Evolutionary conservation across 371 early-diverging fungal genomes (phyloP).

Genomic region (Quaeritorhiza haematococci): DNA sequence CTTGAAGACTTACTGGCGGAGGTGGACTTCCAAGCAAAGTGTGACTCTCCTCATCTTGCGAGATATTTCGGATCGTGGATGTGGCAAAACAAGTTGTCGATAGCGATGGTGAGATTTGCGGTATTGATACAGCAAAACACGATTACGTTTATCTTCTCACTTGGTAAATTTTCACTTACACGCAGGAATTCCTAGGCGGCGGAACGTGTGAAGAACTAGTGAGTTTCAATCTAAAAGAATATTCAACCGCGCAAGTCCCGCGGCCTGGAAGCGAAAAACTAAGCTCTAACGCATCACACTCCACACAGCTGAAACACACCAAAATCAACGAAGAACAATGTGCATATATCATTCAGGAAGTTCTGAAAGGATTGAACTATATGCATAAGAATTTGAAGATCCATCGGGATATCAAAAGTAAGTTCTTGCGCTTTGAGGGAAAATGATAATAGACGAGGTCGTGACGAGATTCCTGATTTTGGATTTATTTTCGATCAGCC

Average conservation of each 20-base stretch:
- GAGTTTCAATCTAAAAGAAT: no score
- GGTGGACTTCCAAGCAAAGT: slow-evolving; percentile 32
- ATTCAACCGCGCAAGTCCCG: no score
- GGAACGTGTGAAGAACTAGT: slow-evolving; percentile 25
- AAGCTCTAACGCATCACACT: slow-evolving; percentile 20
- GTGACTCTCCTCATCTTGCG: slow-evolving; percentile 23
- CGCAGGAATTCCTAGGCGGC: slow-evolving; percentile 23
- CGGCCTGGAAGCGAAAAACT: not conserved
- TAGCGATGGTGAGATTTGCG: slow-evolving; percentile 31
- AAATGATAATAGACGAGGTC: not conserved
- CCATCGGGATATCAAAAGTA: slow-evolving; percentile 48
- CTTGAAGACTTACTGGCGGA: slow-evolving; percentile 31
- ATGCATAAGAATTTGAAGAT: slow-evolving; percentile 28
- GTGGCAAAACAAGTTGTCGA: slow-evolving; percentile 22
- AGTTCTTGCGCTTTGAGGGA: slow-evolving; percentile 19
- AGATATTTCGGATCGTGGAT: slow-evolving; percentile 27
- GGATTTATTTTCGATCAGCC: slow-evolving; percentile 13
- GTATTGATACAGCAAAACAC: no score
- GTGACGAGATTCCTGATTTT: not conserved
- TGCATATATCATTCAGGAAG: slow-evolving; percentile 22
- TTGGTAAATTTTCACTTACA: not conserved
- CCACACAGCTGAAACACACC: slow-evolving; percentile 17
- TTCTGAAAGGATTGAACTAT: slow-evolving; percentile 29
- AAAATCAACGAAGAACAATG: slow-evolving; percentile 23
- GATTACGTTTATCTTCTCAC: not conserved